These are phyloP conservation scores for Entomortierella beljakovae DNA, from an alignment of 192 early-diverging fungal species.

Conservation along the genomic window DNA sequence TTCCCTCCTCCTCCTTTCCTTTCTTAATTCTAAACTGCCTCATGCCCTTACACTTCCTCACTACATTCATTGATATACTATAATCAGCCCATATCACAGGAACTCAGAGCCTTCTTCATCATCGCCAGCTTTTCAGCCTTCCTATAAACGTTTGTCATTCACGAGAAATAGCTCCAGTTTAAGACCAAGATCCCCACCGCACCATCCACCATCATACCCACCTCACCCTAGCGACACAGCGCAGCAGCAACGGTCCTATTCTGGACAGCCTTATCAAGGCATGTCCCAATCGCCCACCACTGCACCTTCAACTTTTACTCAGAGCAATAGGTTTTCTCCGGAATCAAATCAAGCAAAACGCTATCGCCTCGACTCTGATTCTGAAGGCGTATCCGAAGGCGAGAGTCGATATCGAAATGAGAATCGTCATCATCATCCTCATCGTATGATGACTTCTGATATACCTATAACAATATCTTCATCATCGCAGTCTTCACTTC, in stretches of 20 bases:
- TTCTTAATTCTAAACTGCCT: no score
- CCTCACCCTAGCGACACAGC: not conserved
- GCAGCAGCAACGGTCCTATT: not conserved
- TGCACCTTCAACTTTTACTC: not conserved
- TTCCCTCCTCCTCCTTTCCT: no score
- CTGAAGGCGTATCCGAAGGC: conserved; percentile 22
- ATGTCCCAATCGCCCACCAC: conserved; percentile 12
- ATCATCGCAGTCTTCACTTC: not conserved
- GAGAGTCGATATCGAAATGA: conserved; percentile 6
- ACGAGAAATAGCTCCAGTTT: no score
- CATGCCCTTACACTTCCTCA: no score
- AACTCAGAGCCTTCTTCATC: no score
- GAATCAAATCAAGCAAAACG: conserved; percentile 13
- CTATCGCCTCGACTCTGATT: conserved; percentile 24
- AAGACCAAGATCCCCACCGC: no score
- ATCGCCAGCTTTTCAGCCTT: not conserved
- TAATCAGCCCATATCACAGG: no score
- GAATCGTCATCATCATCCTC: not conserved
- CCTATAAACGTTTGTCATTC: not conserved
- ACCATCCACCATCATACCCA: no score
- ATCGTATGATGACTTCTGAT: no score
- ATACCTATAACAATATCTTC: no score
- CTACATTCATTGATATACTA: no score
- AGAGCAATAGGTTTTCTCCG: not conserved
- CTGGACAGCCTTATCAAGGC: not conserved